Conservation (phyloP, 768 basidiomycete genomes). For the Phanerodontia chrysosporium region DNA sequence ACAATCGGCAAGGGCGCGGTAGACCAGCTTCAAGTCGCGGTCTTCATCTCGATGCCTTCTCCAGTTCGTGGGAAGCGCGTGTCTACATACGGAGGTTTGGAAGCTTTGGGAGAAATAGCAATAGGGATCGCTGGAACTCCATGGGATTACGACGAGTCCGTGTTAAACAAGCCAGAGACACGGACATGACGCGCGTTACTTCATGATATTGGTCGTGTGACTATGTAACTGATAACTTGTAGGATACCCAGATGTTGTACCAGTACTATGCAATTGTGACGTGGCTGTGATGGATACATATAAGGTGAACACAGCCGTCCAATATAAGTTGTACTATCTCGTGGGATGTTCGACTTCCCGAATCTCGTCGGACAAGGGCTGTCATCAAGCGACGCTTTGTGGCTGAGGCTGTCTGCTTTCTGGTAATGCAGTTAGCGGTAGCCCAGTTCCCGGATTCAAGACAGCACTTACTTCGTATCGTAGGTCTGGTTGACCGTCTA, state of each 20-base stretch:
- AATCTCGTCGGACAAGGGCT: too few relatives aligned
- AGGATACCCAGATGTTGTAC: background rate
- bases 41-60: conserved; percentile 24
- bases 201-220: background rate
- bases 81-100: background rate
- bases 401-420: too few relatives aligned
- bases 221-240: background rate
- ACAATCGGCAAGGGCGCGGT: conserved; percentile 1
- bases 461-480: too few relatives aligned
- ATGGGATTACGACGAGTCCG: conserved; percentile 4
- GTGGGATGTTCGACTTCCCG: too few relatives aligned
- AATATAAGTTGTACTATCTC: too few relatives aligned
- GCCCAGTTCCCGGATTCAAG: too few relatives aligned
- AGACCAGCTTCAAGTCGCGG: conserved; percentile 18
- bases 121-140: conserved; percentile 10
- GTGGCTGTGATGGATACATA: too few relatives aligned
- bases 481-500: too few relatives aligned
- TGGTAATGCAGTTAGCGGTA: too few relatives aligned
- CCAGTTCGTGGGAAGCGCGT: background rate
- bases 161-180: background rate
- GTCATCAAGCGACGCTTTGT: too few relatives aligned
- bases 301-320: too few relatives aligned
- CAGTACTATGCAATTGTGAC: too few relatives aligned
- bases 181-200: background rate
- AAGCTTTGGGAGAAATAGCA: conserved; percentile 1